Percentiles rank a stretch among this genome's conserved stretches.
These are phyloP conservation scores for Pochonia chlamydosporia DNA, from an alignment of 2,329 filamentous ascomycete species.

Conservation along the genomic window DNA sequence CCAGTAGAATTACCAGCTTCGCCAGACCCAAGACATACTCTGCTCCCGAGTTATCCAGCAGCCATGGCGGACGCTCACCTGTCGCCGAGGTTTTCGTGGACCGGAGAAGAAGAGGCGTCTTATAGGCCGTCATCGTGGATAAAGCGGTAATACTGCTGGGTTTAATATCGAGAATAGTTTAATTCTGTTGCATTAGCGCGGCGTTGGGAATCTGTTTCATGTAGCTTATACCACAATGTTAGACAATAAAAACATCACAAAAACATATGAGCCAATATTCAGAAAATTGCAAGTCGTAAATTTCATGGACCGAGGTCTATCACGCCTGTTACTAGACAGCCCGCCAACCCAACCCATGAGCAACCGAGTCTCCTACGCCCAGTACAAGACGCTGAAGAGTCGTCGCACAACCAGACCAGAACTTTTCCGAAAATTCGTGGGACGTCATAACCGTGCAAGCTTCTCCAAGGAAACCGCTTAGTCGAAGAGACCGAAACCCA, in stretches of 20 bases:
- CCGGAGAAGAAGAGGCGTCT: slow-evolving; percentile 18
- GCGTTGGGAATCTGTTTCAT: neutral
- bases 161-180: neutral
- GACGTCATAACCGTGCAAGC: slow-evolving; percentile 23
- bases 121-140: slow-evolving; percentile 18
- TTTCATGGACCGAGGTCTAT: slow-evolving; percentile 23
- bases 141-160: neutral
- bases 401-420: slow-evolving; percentile 24
- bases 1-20: slow-evolving; percentile 12
- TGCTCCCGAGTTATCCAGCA: slow-evolving; percentile 26
- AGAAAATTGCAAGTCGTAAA: slow-evolving; percentile 22
- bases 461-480: slow-evolving; percentile 39
- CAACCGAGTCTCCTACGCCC: slow-evolving; percentile 24
- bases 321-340: slow-evolving; percentile 19
- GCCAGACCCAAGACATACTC: slow-evolving; percentile 23
- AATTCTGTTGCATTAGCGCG: neutral
- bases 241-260: no score
- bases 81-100: slow-evolving; percentile 23
- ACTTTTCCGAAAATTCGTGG: slow-evolving; percentile 28
- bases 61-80: neutral
- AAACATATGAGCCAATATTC: no score
- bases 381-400: slow-evolving; percentile 20
- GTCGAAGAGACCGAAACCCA: slow-evolving; percentile 73
- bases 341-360: slow-evolving; percentile 23
- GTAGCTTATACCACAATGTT: no score